These are phyloP conservation scores for Helicostylum pulchrum DNA, from an alignment of 192 early-diverging fungal genomes.

Conservation along the genomic window DNA sequence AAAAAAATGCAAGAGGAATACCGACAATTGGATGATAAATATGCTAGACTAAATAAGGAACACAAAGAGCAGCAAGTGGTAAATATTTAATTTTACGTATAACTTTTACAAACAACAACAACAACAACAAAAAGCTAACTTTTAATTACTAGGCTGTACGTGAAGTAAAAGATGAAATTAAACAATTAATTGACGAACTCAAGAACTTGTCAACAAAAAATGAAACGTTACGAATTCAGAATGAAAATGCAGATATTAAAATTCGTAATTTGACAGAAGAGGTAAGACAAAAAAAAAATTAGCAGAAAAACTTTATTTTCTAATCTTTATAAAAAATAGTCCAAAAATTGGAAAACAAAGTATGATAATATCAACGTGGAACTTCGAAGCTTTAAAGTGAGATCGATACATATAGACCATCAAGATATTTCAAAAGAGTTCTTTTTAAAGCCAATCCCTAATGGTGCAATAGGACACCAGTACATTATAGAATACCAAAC, in stretches of 20 bases:
- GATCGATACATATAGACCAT: conserved; percentile 17
- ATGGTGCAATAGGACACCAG: conserved; percentile 69
- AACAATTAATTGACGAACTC: conserved; percentile 15
- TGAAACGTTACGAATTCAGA: conserved; percentile 3
- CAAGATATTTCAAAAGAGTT: conserved; percentile 13
- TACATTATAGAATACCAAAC: conserved; percentile 73
- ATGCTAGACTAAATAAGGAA: conserved; percentile 9
- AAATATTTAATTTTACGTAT: neutral
- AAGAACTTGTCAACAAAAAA: conserved; percentile 16
- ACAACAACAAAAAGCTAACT: neutral
- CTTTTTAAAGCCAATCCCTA: conserved; percentile 35
- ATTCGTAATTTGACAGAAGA: neutral
- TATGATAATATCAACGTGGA: conserved; percentile 3
- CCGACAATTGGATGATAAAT: conserved; percentile 68
- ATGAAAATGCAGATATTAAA: neutral
- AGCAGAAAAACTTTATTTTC: neutral
- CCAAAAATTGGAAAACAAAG: conserved; percentile 12
- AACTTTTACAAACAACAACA: no score
- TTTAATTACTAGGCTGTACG: conserved; percentile 3
- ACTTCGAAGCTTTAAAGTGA: conserved; percentile 4
- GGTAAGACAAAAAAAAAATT: conserved; percentile 3
- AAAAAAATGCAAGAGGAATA: conserved; percentile 70
- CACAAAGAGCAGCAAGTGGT: conserved; percentile 19
- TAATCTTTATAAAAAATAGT: neutral
- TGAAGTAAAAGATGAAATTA: conserved; percentile 21